phyloP scores from a whole-genome alignment of 2,329 filamentous ascomycete genomes.

The Fusarium begoniae region DNA sequence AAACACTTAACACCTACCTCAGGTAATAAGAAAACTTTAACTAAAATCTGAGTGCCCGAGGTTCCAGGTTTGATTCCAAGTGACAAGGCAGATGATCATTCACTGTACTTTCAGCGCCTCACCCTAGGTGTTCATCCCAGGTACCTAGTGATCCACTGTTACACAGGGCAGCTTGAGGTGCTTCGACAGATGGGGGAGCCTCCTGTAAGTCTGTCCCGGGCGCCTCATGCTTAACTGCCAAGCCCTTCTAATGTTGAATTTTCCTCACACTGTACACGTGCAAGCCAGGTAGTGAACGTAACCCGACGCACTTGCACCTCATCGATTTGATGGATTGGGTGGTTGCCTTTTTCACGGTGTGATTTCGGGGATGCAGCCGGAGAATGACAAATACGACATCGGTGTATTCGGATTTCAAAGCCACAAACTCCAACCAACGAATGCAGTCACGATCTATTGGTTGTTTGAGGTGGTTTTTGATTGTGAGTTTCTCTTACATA shows the following conservation, averaged over 20 bases:
- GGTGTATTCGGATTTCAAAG: conserved; percentile 11
- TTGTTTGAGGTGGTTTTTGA: background rate
- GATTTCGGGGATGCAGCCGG: background rate
- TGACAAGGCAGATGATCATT: background rate
- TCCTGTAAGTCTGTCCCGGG: background rate
- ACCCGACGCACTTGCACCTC: background rate
- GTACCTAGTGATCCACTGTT: conserved; percentile 2
- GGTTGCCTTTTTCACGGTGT: background rate
- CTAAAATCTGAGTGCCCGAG: background rate
- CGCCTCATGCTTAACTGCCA: background rate
- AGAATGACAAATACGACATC: conserved; percentile 6
- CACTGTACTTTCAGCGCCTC: conserved; percentile 14
- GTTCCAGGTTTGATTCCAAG: background rate
- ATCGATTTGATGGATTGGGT: background rate
- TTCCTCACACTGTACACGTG: conserved; percentile 12
- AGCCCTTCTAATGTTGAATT: background rate
- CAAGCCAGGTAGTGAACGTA: background rate
- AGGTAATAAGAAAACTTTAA: background rate
- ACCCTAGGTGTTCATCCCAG: background rate
- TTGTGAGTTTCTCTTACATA: background rate
- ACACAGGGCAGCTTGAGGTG: conserved; percentile 1
- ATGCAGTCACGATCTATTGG: background rate
- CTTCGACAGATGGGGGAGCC: background rate
- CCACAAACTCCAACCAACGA: background rate
- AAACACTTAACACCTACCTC: background rate